Base-by-base conservation (phyloP, 352 stramenopile genomes). In the Pythium plurisporium region DNA sequence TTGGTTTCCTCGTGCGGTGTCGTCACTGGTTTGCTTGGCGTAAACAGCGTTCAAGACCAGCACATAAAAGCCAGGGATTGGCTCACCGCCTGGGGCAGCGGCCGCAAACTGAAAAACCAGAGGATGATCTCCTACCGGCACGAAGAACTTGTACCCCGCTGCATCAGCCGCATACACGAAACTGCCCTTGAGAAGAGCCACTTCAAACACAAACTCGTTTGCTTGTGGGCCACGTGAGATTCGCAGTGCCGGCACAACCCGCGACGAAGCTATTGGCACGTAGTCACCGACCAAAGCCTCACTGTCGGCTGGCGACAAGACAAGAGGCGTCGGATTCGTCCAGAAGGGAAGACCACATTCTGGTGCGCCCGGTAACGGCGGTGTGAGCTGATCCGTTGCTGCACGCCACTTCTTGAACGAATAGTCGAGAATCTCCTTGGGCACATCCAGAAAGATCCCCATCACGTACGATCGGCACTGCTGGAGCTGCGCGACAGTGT, bases 371-470 rank as follows among this genome's bases (percentile, higher is more conserved):
- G 69, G 51, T 31, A 73, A 26, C 3, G 64, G 33, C 5, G 70
- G 61, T 27, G 64, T 17, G 1, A 73, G 37, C n/a, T 70, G 51
- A 23, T 41, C 14, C 5, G 79, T 67, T 7, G 62, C 57, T 3
- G 60, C 26, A n/a, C 70, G 65, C 70, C 69, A 78, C 19, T 56
- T 46, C 1, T 61, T 25, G 36, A 72, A 82, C 26, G 61, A 57
- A 6, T 62, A 64, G 36, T 86, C 69, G 23, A 89, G 60, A 22
- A 79, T 70, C 6, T 71, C 49, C 42, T 67, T 80, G 0, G 79
- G 75, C 4, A 86, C 69, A 29, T 86, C 74, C 3, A 86, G 58
- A 33, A 89, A 86, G 15, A 89, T 59, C 0, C 79, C 79, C 55
- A 87, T 70, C 19, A 87, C 45, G 52, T 89, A 86, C 25, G 70